Evolutionary conservation across 139 green algal genomes (phyloP).

Genomic region (Coelastrella sp.): DNA sequence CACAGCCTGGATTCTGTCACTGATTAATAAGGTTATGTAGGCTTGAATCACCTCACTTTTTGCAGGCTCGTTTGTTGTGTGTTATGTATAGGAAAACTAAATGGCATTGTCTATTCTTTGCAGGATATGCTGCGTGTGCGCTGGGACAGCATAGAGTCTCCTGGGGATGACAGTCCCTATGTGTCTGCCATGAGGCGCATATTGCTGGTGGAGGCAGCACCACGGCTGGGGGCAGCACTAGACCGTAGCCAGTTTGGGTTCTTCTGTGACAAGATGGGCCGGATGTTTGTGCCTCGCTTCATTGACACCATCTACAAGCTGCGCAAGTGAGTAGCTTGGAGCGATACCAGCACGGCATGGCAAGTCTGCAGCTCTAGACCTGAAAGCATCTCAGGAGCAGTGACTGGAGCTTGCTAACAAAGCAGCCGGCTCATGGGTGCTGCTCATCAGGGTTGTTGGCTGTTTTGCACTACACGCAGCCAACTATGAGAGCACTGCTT

Average conservation of each 20-base stretch:
- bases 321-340: conserved; percentile 39
- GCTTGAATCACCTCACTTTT: too few relatives aligned
- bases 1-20: too few relatives aligned
- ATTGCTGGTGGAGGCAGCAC: conserved; percentile 70
- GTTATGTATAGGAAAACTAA: too few relatives aligned
- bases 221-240: conserved; percentile 73
- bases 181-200: conserved; percentile 72
- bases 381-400: too few relatives aligned
- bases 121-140: conserved; percentile 64
- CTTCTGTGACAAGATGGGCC: conserved; percentile 95
- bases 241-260: conserved; percentile 87
- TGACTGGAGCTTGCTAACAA: too few relatives aligned
- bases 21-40: neutral
- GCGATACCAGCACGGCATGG: too few relatives aligned
- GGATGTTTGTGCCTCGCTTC: conserved; percentile 87
- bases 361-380: too few relatives aligned
- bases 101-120: neutral
- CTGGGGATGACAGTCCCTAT: conserved; percentile 93
- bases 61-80: too few relatives aligned
- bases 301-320: conserved; percentile 76
- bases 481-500: too few relatives aligned
- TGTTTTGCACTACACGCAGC: too few relatives aligned
- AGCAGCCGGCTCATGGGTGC: too few relatives aligned
- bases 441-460: too few relatives aligned
- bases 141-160: conserved; percentile 78